Evolutionary conservation across 148 eudicot genomes (phyloP).

Genomic region (Vaccinium darrowii): DNA sequence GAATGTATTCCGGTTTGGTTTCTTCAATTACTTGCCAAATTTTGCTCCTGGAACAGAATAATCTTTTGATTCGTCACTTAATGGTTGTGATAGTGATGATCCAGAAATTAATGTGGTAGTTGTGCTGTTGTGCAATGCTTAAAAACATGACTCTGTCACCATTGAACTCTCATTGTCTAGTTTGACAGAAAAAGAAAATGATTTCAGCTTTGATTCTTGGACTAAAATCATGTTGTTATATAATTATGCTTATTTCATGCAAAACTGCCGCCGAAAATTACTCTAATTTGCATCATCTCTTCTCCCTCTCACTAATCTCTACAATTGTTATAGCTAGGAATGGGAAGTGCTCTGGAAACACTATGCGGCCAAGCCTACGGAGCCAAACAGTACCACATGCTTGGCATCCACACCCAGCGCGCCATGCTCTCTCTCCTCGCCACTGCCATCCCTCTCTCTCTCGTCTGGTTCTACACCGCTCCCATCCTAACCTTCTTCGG

Average conservation of each 20-base stretch:
- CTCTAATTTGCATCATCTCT: too few species aligned
- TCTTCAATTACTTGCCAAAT: neutral
- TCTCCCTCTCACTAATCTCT: neutral
- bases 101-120: too few species aligned
- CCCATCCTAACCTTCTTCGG: constrained; percentile 31
- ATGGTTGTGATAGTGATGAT: too few species aligned
- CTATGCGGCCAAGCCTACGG: constrained; percentile 53
- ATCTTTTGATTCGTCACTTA: too few species aligned
- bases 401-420: constrained; percentile 41
- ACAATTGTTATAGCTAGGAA: constrained; percentile 34
- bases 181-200: too few species aligned
- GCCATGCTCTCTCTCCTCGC: constrained; percentile 34
- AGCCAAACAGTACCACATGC: constrained; percentile 49
- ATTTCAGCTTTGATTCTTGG: neutral
- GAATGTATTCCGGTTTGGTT: too few species aligned
- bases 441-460: constrained; percentile 27
- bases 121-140: too few species aligned
- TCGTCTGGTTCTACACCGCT: constrained; percentile 40
- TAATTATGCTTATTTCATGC: neutral
- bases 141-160: too few species aligned
- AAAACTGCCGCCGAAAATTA: neutral
- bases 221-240: neutral
- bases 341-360: constrained; percentile 57
- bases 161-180: too few species aligned
- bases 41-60: neutral